Evolutionary conservation across 305 asterid species (phyloP).

Genomic region (Fraxinus ornus): DNA sequence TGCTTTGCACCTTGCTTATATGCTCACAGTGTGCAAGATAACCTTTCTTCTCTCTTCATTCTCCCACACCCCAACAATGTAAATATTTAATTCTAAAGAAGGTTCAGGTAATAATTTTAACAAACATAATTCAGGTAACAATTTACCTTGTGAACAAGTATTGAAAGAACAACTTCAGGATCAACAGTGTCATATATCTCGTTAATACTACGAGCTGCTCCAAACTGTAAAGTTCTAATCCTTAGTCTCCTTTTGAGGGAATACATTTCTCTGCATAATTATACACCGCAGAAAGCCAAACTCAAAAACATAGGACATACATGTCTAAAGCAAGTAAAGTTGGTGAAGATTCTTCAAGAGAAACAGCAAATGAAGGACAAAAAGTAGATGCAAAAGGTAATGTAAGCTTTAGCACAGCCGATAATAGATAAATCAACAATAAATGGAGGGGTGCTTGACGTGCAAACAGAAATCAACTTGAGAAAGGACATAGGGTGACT

Average conservation of each 20-base stretch:
- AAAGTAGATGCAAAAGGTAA: conserved; percentile 7
- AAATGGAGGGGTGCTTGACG: conserved; percentile 3
- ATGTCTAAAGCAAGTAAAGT: conserved; percentile 14
- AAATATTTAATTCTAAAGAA: conserved; percentile 4
- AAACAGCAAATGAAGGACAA: conserved; percentile 17
- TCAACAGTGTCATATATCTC: conserved; percentile 88
- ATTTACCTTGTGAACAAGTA: conserved; percentile 89
- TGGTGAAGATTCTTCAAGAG: conserved; percentile 12
- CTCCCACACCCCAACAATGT: conserved; percentile 3
- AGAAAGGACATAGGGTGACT: not conserved
- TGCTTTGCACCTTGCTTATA: conserved; percentile 2
- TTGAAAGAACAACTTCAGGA: conserved; percentile 86
- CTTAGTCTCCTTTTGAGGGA: conserved; percentile 85
- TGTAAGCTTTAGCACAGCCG: not conserved
- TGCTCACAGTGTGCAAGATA: conserved; percentile 10
- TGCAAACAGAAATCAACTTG: not conserved
- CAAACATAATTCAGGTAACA: conserved; percentile 19
- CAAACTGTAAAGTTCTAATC: conserved; percentile 77
- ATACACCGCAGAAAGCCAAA: conserved; percentile 21
- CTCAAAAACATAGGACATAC: conserved; percentile 10
- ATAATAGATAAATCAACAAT: not conserved
- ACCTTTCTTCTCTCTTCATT: conserved; percentile 18
- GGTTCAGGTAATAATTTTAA: conserved; percentile 9
- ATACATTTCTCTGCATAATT: conserved; percentile 60
- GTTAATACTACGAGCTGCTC: conserved; percentile 65